Base-by-base conservation (phyloP, 2,329 filamentous ascomycete genomes). In the Fusarium nodosum region DNA sequence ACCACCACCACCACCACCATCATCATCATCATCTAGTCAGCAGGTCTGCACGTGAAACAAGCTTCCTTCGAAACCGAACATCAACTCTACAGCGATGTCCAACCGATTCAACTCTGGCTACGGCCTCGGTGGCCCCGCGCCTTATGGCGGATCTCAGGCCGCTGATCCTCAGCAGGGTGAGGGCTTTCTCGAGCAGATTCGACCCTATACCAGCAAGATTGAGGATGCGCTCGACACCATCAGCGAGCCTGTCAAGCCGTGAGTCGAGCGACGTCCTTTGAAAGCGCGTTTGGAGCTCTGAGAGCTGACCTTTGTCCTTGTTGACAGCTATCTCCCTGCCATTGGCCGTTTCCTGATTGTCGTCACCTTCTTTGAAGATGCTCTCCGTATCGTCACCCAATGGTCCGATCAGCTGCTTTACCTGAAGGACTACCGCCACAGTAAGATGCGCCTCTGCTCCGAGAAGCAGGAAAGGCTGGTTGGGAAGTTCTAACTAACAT, bases 291-390 rank as follows among this genome's bases (percentile, higher is more conserved):
- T 44, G 60, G 55, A 55, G 44, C 36, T 42, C 33, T 18, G 44
- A 50, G 60, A 56, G 68, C 72, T 76, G 68, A 65, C 62, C 36
- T 52, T 46, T 51, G 42, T 52, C 60, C 47, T 53, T 46, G 33
- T 46, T 52, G 72, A 76, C 78, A 97, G 94, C 69, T 97, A 97
- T 79, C 87, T 99, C 45, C 96, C 96, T 62, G 93, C 93, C 71
- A 95, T 99, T 84, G 96, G 96, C 72, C 93, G 96, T 73, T 98
- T 98, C 82, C 83, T 99, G 73, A 99, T 99, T 75, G 96, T 99
- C 59, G 96, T 98, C 56, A 99, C 96, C 67, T 99, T 99, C 83
- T 86, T 99, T 74, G 96, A 99, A 82, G 96, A 99, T 84, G 93
- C 94, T 51, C 85, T 99, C 68, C 90, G 96, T 79, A 99, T 99